A percentile compares a stretch with the other conserved stretches of the same genome.
Conservation (phyloP, 2,329 filamentous ascomycete genomes). For the Oidium heveae region DNA sequence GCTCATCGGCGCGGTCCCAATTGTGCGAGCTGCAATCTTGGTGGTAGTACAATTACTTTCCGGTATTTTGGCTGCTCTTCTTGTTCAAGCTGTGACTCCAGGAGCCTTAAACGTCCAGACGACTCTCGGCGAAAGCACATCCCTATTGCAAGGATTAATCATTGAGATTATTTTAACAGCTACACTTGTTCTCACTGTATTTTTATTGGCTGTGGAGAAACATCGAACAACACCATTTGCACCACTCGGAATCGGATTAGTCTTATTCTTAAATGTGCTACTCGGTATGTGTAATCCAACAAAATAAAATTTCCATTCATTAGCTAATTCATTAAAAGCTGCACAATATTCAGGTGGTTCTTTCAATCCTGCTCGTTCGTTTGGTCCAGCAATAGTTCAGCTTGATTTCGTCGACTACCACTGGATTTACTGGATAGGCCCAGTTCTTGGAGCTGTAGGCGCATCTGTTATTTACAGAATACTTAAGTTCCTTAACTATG, state of each 20-base stretch:
- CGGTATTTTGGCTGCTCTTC: slow-evolving; percentile 16
- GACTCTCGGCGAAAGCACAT: slow-evolving; percentile 2
- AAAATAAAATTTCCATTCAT: background rate
- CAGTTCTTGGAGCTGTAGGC: background rate
- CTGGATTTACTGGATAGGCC: slow-evolving; percentile 23
- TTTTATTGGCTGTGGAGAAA: slow-evolving; percentile 19
- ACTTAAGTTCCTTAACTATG: background rate
- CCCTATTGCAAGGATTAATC: slow-evolving; percentile 19
- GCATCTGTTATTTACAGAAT: background rate
- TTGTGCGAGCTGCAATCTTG: slow-evolving; percentile 9
- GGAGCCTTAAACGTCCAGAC: slow-evolving; percentile 4
- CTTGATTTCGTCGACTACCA: slow-evolving; percentile 18
- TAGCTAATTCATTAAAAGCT: slow-evolving; percentile 8
- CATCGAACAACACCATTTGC: slow-evolving; percentile 22
- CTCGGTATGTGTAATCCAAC: slow-evolving; percentile 1
- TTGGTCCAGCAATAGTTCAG: slow-evolving; percentile 21
- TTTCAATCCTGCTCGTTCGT: slow-evolving; percentile 22
- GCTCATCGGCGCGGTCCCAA: slow-evolving; percentile 12
- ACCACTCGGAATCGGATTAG: slow-evolving; percentile 21
- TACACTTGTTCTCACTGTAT: slow-evolving; percentile 21
- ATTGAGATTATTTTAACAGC: slow-evolving; percentile 22
- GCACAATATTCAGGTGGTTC: slow-evolving; percentile 23
- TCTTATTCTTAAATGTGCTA: slow-evolving; percentile 18
- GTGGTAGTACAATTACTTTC: slow-evolving; percentile 13
- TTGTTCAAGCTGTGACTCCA: slow-evolving; percentile 13